Percentiles rank a stretch among this genome's conserved stretches.
phyloP scores from a whole-genome alignment of 306 rosid species.

The Phaseolus lunatus region DNA sequence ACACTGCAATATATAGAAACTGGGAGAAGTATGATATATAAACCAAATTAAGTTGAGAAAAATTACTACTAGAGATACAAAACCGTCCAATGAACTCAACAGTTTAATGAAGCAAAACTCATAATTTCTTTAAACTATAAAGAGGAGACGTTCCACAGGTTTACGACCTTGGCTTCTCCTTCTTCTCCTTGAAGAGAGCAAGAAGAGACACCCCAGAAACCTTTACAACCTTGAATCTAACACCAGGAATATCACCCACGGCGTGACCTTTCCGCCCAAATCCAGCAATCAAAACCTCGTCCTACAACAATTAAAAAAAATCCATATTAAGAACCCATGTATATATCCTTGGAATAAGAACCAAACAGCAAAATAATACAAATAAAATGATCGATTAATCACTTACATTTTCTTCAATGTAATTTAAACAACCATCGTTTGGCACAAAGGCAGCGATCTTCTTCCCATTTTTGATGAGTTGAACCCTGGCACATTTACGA shows the following conservation, averaged over 20 bases:
- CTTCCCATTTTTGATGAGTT: slow-evolving; percentile 79
- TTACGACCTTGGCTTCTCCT: slow-evolving; percentile 81
- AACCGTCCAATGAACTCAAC: slow-evolving; percentile 45
- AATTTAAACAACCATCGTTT: slow-evolving; percentile 81
- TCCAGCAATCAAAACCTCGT: slow-evolving; percentile 85
- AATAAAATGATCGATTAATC: not conserved
- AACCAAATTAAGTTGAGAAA: slow-evolving; percentile 27
- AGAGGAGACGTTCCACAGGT: not conserved
- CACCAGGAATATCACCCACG: slow-evolving; percentile 88
- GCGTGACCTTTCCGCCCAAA: slow-evolving; percentile 87
- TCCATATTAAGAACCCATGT: too few species aligned
- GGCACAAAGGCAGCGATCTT: slow-evolving; percentile 90
- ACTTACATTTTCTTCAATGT: slow-evolving; percentile 78
- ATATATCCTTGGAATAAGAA: too few species aligned
- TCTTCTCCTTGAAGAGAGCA: slow-evolving; percentile 84
- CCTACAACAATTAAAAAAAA: slow-evolving; percentile 57
- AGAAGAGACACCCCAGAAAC: slow-evolving; percentile 74
- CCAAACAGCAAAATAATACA: not conserved
- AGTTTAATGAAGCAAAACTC: slow-evolving; percentile 24
- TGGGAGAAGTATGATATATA: not conserved
- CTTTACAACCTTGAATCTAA: slow-evolving; percentile 78
- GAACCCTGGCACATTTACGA: slow-evolving; percentile 85
- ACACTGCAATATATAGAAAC: too few species aligned
- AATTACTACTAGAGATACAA: slow-evolving; percentile 34
- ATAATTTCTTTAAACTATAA: not conserved